Evolutionary conservation across 768 basidiomycete species (phyloP), one percentile per base, ranked within the genome.

Genomic region (Lactarius trivialis): DNA sequence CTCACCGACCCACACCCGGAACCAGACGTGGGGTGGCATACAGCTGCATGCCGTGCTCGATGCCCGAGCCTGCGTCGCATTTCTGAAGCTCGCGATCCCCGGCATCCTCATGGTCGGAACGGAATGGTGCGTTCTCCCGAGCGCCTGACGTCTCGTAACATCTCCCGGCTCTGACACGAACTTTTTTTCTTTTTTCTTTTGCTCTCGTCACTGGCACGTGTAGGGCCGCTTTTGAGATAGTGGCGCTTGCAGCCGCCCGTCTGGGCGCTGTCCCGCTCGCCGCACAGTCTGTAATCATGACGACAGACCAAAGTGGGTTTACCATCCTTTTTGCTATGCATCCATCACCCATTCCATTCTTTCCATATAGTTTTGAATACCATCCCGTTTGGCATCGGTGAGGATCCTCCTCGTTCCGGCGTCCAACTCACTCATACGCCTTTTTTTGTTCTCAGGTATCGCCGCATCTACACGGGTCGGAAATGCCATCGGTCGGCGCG

Each of bases 211-310:
- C 17, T 19, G 19, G 19, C n/a, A 14, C 21, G 28, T 61, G 26
- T 58, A 89, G 88, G 88, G 85, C 85, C 49, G 86, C 88, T 0
- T 91, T 91, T 66, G 89, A 91, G 69, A 88, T 91, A 41, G 89
- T 91, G 12, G 87, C 89, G 4, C 75, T 91, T 26, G 85, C 86
- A 19, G 89, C 89, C 3, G 89, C 88, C 4, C 78, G 82, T 21
- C 76, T 91, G 4, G 89, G 88, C 7, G 70, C 79, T n/a, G 70
- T 87, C 34, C 76, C 86, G 1, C 77, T 91, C 37, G 87, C 86
- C 4, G 88, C 86, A 2, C 89, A 91, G 67, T 85, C 86, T 0
- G 83, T 88, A 51, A 88, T 89, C 59, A 90, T 89, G 86, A 89
- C 86, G 19, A 82, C 85, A 6, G 89, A 91, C 68, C 87, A 88